Percentiles rank a stretch among this genome's conserved stretches.
Evolutionary conservation across 768 basidiomycete genomes (phyloP).

Genomic region (Rhodotorula toruloides): DNA sequence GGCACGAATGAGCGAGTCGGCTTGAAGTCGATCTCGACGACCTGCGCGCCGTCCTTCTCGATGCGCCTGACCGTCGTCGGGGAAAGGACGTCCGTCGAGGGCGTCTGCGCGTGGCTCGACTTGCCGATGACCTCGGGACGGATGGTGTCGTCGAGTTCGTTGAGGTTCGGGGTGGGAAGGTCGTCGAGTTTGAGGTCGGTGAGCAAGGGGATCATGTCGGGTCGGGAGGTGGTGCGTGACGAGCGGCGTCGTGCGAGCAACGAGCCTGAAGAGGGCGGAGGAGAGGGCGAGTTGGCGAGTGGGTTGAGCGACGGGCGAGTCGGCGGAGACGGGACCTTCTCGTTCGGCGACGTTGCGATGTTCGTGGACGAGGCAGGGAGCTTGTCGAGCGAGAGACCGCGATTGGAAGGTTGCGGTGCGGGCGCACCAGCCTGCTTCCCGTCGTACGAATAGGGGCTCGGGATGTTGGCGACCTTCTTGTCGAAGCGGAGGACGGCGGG

Average conservation of each 20-base stretch:
- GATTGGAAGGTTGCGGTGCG: too few species aligned
- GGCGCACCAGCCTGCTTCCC: too few species aligned
- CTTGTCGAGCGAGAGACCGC: not conserved
- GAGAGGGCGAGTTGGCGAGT: not conserved
- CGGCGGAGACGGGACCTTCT: not conserved
- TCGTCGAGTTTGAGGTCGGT: constrained; percentile 10
- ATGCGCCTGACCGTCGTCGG: too few species aligned
- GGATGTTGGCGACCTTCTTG: not conserved
- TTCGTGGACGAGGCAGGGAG: not conserved
- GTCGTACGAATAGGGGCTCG: not conserved
- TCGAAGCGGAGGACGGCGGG: constrained; percentile 22
- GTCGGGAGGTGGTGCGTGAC: not conserved
- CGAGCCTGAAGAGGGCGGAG: not conserved
- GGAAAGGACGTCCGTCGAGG: not conserved
- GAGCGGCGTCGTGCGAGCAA: constrained; percentile 17
- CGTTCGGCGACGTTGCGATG: not conserved
- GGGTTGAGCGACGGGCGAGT: not conserved
- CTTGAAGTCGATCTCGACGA: not conserved
- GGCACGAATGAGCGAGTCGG: constrained; percentile 6
- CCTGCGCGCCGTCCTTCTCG: too few species aligned
- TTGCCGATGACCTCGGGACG: constrained; percentile 15
- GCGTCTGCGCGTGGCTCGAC: constrained; percentile 14
- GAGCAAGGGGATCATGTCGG: constrained; percentile 10
- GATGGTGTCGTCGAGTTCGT: constrained; percentile 26
- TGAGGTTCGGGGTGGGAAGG: constrained; percentile 7